Percentiles rank a stretch among this genome's conserved stretches.
Evolutionary conservation across 257 asterid genomes (phyloP).

Genomic region (Solanum ossicruentum): DNA sequence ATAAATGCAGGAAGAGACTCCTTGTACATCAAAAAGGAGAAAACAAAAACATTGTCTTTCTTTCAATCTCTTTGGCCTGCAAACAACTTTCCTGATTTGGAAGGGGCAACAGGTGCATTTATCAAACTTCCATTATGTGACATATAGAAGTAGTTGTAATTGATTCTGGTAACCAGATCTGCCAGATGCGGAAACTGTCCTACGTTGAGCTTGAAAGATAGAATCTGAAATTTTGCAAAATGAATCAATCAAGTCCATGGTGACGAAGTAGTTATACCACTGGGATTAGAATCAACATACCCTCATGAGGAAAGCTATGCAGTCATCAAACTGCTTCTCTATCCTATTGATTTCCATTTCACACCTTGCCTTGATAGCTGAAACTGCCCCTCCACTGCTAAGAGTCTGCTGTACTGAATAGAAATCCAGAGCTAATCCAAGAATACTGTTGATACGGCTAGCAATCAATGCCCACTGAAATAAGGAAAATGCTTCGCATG

Average conservation of each 20-base stretch:
- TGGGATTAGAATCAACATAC: constrained; percentile 16
- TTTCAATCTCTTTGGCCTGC: constrained; percentile 3
- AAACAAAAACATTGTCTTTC: not conserved
- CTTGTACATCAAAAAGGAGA: not conserved
- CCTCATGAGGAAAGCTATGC: constrained; percentile 92
- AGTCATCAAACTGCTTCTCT: constrained; percentile 83
- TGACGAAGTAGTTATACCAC: not conserved
- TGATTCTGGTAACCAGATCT: constrained; percentile 82
- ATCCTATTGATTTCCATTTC: constrained; percentile 83
- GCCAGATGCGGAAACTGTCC: constrained; percentile 97
- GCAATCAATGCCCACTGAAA: constrained; percentile 88
- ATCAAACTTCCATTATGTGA: constrained; percentile 58
- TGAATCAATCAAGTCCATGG: not conserved
- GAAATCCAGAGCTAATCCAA: constrained; percentile 84
- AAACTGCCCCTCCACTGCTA: constrained; percentile 55
- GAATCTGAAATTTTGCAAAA: constrained; percentile 42
- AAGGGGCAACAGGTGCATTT: constrained; percentile 20
- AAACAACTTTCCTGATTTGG: constrained; percentile 19
- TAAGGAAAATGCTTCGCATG: not conserved
- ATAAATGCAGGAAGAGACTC: not conserved
- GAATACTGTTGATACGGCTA: constrained; percentile 84
- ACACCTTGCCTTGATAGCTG: constrained; percentile 67
- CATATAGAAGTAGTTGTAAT: constrained; percentile 87
- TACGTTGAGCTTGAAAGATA: constrained; percentile 87
- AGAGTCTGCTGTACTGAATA: constrained; percentile 62